These are phyloP conservation scores for Aristolochia fimbriata DNA, from an alignment of 164 flowering plant genomes.

Conservation along the genomic window DNA sequence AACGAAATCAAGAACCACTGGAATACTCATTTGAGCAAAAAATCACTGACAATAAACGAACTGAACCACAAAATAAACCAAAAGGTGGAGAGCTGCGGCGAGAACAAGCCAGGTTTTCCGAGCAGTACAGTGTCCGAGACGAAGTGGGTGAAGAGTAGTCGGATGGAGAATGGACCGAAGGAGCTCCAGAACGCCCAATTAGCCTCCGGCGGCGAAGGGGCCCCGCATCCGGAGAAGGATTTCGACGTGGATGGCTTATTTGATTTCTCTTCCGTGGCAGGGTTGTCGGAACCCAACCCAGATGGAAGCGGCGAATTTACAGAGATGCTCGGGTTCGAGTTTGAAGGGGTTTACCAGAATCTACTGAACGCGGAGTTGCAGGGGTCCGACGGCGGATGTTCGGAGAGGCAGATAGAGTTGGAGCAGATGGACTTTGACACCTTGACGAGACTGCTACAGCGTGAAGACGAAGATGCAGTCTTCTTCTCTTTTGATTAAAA, in stretches of 20 bases:
- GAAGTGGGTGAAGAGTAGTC: not conserved
- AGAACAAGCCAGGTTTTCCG: not conserved
- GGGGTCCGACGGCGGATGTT: not conserved
- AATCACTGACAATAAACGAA: conserved; percentile 10
- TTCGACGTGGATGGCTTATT: conserved; percentile 5
- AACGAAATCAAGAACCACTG: conserved; percentile 18
- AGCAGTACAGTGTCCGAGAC: not conserved
- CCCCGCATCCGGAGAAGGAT: not conserved
- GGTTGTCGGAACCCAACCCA: conserved; percentile 1
- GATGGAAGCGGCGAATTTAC: not conserved
- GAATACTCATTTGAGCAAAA: conserved; percentile 24
- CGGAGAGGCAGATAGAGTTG: not conserved
- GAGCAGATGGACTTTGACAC: conserved; percentile 1
- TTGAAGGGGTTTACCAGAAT: not conserved
- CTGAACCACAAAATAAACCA: conserved; percentile 14
- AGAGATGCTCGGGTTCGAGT: not conserved
- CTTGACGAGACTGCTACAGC: conserved; percentile 2
- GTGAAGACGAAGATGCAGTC: conserved; percentile 1
- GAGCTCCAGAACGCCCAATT: not conserved
- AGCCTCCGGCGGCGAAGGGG: not conserved
- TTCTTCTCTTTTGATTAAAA: not conserved
- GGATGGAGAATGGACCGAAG: not conserved
- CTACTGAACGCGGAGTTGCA: conserved; percentile 1
- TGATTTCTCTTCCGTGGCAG: not conserved
- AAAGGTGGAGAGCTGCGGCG: not conserved